These are phyloP conservation scores for Astrocystis sublimbata DNA, from an alignment of 495 filamentous ascomycete species.

Conservation along the genomic window DNA sequence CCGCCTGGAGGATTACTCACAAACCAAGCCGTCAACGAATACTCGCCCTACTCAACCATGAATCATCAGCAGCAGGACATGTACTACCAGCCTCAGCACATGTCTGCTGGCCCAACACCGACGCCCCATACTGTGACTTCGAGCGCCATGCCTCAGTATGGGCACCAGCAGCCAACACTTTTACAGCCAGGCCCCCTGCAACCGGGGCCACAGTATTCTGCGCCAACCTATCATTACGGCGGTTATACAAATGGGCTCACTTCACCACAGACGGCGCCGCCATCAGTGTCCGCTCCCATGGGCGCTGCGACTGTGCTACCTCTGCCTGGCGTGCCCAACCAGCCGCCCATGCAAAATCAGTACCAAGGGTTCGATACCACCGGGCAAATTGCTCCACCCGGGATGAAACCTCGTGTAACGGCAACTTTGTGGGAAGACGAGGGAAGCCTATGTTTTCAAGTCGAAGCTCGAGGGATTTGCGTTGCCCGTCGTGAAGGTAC, in stretches of 20 bases:
- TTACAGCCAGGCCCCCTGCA: constrained; percentile 65
- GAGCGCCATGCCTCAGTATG: constrained; percentile 68
- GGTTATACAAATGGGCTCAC: constrained; percentile 72
- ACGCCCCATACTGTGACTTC: constrained; percentile 80
- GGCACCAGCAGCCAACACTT: constrained; percentile 75
- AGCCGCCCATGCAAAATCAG: constrained; percentile 52
- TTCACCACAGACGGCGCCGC: constrained; percentile 69
- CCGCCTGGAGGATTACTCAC: constrained; percentile 43
- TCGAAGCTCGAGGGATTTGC: constrained; percentile 94
- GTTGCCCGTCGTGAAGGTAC: constrained; percentile 93
- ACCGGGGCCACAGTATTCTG: constrained; percentile 62
- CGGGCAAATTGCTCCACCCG: constrained; percentile 91
- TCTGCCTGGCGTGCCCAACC: constrained; percentile 60
- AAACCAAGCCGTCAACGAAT: constrained; percentile 46
- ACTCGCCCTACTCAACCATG: constrained; percentile 73
- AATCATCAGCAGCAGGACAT: constrained; percentile 86
- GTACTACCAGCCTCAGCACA: constrained; percentile 73
- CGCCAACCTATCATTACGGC: constrained; percentile 69
- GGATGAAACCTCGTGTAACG: constrained; percentile 97
- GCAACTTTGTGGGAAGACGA: constrained; percentile 99
- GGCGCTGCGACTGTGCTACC: constrained; percentile 62
- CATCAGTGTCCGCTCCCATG: constrained; percentile 71
- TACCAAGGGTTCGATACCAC: constrained; percentile 77
- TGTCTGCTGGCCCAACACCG: constrained; percentile 80
- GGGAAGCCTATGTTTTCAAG: constrained; percentile 95